Evolutionary conservation across 371 early-diverging fungal species (phyloP).

Genomic region (Rhizomucor miehei): DNA sequence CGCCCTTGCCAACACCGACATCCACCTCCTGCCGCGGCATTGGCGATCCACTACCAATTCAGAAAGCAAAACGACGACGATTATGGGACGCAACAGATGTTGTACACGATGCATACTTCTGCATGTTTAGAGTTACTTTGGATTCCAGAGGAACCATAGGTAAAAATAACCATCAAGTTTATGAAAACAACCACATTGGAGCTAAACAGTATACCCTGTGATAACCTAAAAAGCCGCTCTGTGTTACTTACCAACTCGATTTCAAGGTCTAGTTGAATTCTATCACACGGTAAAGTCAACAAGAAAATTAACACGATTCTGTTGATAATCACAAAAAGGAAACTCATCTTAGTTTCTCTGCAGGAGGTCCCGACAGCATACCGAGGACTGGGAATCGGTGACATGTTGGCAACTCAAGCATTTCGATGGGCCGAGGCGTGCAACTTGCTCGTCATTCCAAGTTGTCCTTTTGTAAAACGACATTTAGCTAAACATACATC

Average conservation of each 20-base stretch:
- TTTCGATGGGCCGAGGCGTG: slow-evolving; percentile 17
- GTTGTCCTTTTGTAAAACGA: slow-evolving; percentile 19
- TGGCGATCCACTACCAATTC: not conserved
- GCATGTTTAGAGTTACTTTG: slow-evolving; percentile 16
- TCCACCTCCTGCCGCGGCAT: not conserved
- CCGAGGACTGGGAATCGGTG: slow-evolving; percentile 19
- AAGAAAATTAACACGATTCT: slow-evolving; percentile 1
- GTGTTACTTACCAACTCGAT: slow-evolving; percentile 27
- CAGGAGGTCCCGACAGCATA: slow-evolving; percentile 22
- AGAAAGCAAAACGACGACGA: not conserved
- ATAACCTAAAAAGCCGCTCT: slow-evolving; percentile 14
- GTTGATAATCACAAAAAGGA: no score
- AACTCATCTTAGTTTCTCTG: not conserved
- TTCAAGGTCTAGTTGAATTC: slow-evolving; percentile 18
- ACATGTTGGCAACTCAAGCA: slow-evolving; percentile 10
- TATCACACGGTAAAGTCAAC: slow-evolving; percentile 18
- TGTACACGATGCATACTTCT: slow-evolving; percentile 10
- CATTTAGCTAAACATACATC: slow-evolving; percentile 11
- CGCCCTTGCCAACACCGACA: slow-evolving; percentile 5
- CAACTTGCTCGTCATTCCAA: slow-evolving; percentile 12
- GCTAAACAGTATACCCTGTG: not conserved
- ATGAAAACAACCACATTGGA: no score
- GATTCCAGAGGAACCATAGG: slow-evolving; percentile 19
- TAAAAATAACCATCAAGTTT: no score
- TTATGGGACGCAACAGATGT: slow-evolving; percentile 9